Evolutionary conservation across 306 rosid species (phyloP), one percentile per base, ranked within the genome.

Genomic region (Gillenia trifoliata): DNA sequence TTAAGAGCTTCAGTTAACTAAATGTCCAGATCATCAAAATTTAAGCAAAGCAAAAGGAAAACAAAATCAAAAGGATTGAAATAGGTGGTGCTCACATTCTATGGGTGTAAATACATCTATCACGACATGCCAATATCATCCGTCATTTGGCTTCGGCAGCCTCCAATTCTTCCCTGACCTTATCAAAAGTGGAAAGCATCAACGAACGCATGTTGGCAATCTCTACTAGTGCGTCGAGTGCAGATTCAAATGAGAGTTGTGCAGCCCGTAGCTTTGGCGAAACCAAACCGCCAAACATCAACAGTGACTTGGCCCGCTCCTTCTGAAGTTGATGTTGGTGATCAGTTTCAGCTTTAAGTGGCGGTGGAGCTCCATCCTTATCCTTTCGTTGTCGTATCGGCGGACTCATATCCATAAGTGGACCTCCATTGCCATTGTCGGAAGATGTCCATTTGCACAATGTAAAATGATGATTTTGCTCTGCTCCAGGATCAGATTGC

Each of bases 191-290:
- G 71, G 80, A 55, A 31, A 82, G 80, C 82, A 94, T 71, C 56
- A 85, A 82, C 9, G 90, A 82, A 40, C 82, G 93, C 83, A 83
- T 74, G 77, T 94, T 90, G 41, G 96, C 97, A 52, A 94, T 82
- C 81, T 87, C 96, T 76, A 94, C 70, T 2, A 94, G 82, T 31
- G 83, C 82, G 71, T 90, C 97, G 0, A 94, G 83, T 19, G 97
- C 99, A 92, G 88, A 88, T 82, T 94, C 98, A 75, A 94, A 94
- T 75, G 98, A 89, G 74, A 88, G 85, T 77, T 91, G 98, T 65
- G 90, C 72, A 54, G 87, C 83, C 47, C 96, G 94, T 76, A 91
- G 97, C 84, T 90, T 94, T 67, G 98, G 98, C 19, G 98, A 87
- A 83, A 90, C 93, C 68, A 94, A 77, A 77, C 90, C 75, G 40